phyloP scores from a whole-genome alignment of 441 rosid genomes.

The Euphorbia schlechtendalii region DNA sequence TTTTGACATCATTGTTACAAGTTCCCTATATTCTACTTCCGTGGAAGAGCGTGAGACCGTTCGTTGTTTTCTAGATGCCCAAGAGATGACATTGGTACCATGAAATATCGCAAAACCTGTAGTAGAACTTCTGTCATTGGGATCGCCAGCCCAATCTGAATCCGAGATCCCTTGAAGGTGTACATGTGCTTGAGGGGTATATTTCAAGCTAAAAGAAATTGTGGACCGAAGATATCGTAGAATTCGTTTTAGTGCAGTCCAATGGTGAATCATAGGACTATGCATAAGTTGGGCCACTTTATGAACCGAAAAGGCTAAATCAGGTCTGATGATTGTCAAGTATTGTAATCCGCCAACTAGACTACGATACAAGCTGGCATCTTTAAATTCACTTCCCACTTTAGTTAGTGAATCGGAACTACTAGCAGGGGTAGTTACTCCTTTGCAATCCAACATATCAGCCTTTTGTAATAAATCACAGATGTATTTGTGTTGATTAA shows the following conservation, averaged over 20 bases:
- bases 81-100: neutral
- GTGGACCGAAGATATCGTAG: neutral
- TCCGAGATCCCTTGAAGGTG: neutral
- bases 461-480: neutral
- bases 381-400: too few species aligned
- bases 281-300: neutral
- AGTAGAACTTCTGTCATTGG: neutral
- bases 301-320: neutral
- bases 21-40: neutral
- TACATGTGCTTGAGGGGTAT: neutral
- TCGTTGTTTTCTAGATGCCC: neutral
- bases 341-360: neutral
- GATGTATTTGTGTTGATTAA: neutral
- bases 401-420: neutral
- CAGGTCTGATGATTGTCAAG: neutral
- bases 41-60: neutral
- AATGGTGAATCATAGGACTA: neutral
- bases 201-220: neutral
- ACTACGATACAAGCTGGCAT: neutral
- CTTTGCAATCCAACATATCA: neutral
- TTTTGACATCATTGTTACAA: neutral
- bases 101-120: neutral
- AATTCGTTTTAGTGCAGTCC: neutral
- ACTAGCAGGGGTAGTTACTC: neutral
- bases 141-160: neutral